These are phyloP conservation scores for Oryza longistaminata DNA, from an alignment of 176 grass and related monocot genomes.

Conservation along the genomic window DNA sequence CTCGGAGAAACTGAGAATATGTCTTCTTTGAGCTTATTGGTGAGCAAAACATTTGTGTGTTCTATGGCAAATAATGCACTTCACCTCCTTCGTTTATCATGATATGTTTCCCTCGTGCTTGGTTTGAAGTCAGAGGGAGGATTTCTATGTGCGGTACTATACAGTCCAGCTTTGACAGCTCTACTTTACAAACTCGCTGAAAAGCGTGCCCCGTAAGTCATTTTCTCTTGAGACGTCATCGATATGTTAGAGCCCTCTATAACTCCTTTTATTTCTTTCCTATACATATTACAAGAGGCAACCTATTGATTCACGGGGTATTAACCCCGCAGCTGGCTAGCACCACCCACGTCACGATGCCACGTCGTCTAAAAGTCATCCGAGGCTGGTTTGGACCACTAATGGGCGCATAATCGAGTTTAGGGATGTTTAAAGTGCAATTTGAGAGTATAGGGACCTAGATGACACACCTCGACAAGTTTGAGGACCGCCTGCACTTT, in stretches of 20 bases:
- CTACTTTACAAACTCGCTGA: constrained; percentile 86
- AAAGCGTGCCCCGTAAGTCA: constrained; percentile 74
- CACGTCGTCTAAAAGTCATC: too few species aligned
- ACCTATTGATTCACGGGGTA: constrained; percentile 96
- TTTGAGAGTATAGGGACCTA: too few species aligned
- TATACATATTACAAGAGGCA: constrained; percentile 86
- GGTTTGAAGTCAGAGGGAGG: constrained; percentile 87
- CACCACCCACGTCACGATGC: too few species aligned
- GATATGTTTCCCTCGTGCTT: constrained; percentile 9
- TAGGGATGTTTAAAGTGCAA: too few species aligned
- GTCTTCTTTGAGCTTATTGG: constrained; percentile 95
- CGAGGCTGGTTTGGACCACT: too few species aligned
- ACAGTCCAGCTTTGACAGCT: constrained; percentile 96
- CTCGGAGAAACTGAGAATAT: constrained; percentile 92
- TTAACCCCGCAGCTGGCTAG: too few species aligned
- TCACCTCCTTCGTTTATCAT: constrained; percentile 23
- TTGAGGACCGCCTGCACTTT: too few species aligned
- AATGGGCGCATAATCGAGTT: too few species aligned
- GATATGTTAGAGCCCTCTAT: constrained; percentile 22
- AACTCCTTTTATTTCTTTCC: constrained; percentile 32
- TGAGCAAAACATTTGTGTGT: constrained; percentile 38
- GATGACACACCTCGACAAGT: too few species aligned
- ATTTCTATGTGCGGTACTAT: constrained; percentile 98
- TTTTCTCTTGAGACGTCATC: constrained; percentile 33
- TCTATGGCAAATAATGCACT: background rate